Evolutionary conservation across 768 basidiomycete species (phyloP), one percentile per base, ranked within the genome.

Genomic region (Phlebiopsis flavidoalba): DNA sequence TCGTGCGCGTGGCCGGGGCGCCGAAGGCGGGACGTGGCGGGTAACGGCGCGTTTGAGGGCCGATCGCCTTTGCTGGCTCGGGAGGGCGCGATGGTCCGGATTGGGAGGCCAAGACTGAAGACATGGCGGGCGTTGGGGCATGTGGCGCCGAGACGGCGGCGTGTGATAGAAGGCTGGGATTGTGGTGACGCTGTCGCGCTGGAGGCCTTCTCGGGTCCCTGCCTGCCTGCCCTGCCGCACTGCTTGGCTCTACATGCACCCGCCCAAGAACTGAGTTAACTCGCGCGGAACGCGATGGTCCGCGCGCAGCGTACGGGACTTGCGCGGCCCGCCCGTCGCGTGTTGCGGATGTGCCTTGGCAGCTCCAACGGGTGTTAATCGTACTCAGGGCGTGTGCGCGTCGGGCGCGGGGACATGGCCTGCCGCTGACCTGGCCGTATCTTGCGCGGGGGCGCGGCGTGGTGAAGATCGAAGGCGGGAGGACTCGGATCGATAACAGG

Each of bases 361-460:
- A 65, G 58, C 57, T 60, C 60, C 58, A 59, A 67, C 35, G 53
- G 36, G 49, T 60, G 53, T 51, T 65, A 64, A 62, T 71, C 68
- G 59, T 64, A 69, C 33, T 68, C 63, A n/a, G 36, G 63, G 60
- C 17, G 61, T 33, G 65, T 68, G 70, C 8, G 63, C 36, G 31
- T 71, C 67, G n/a, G 65, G 63, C 54, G 67, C 54, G 67, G 70
- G 66, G 70, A 71, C 70, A 71, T 71, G 40, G 46, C 45, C 49
- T 67, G 12, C 1, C 5, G 57, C 57, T 46, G 48, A 26, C 12
- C 14, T 57, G 60, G 50, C 48, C 53, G 35, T n/a, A n/a, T n/a
- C 53, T 36, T 52, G n/a, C 43, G 40, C 64, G 63, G 63, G n/a
- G 58, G 63, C 65, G 65, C 61, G 63, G 64, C 22, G n/a, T n/a